A percentile compares a stretch with the other conserved stretches of the same genome.
These are phyloP conservation scores for Dianthus caryophyllus DNA, from an alignment of 148 eudicot species.

Conservation along the genomic window DNA sequence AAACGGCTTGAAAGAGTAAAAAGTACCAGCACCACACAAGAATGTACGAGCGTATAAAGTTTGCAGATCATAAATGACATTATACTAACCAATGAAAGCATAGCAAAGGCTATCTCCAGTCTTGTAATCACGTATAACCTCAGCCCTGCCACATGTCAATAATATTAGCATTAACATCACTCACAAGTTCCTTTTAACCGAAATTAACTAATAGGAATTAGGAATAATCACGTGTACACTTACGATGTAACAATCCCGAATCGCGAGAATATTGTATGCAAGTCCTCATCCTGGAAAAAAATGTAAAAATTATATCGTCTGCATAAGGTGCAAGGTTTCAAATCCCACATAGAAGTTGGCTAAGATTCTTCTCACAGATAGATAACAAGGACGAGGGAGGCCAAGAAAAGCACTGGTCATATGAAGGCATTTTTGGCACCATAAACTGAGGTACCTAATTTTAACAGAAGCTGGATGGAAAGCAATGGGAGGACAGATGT, in stretches of 20 bases:
- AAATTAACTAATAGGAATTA: neutral
- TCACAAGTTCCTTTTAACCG: slow-evolving; percentile 8
- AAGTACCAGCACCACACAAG: neutral
- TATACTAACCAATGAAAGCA: slow-evolving; percentile 80
- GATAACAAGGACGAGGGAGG: too few relatives aligned
- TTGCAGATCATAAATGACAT: neutral
- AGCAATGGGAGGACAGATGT: too few relatives aligned
- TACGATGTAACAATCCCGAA: slow-evolving; percentile 92
- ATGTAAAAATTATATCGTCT: neutral
- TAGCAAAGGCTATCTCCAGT: slow-evolving; percentile 96
- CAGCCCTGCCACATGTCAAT: slow-evolving; percentile 70
- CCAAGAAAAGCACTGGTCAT: too few relatives aligned
- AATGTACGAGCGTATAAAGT: neutral
- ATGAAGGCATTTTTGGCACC: too few relatives aligned
- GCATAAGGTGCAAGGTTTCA: too few relatives aligned
- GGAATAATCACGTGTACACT: slow-evolving; percentile 27
- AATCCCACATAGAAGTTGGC: too few relatives aligned
- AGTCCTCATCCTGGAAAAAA: slow-evolving; percentile 71
- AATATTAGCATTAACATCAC: slow-evolving; percentile 16
- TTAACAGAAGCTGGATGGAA: too few relatives aligned
- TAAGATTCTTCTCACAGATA: too few relatives aligned
- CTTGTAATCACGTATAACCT: slow-evolving; percentile 80
- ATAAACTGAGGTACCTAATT: too few relatives aligned
- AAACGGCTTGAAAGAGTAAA: too few relatives aligned
- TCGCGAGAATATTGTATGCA: slow-evolving; percentile 88